Base-by-base conservation (phyloP, 805 yeast species). In the Tetrapisispora arboricola region DNA sequence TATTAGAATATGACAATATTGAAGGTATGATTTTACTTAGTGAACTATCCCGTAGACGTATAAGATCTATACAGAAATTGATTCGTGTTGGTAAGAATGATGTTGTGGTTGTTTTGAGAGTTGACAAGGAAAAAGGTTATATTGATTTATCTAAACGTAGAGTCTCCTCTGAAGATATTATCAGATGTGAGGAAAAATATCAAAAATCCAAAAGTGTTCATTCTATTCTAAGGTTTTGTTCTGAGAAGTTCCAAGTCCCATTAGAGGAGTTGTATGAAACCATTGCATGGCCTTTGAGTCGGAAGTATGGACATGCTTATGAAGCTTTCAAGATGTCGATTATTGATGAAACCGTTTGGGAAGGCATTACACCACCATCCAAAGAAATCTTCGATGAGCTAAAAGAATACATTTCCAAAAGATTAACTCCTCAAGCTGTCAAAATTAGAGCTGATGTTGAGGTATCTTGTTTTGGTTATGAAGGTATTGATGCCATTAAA, bases 61-160 rank as follows among this genome's bases (percentile, higher is more conserved):
- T 92, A 57, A 78, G 98, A 66, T 86, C 96, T 41, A 92, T 92
- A 60, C 98, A 92, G 68, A 92, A 92, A 64, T 76, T 87, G 63
- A 88, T 92, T 65, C 83, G 97, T 70, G 97, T 92, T 49, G 98
- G 98, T 50, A 86, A 94, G 63, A 92, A 92, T 60, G 98, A 92
- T 68, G 96, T 92, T 41, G 98, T 90, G 25, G 96, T 92, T 45
- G 98, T 92, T 9, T 73, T 92, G 60, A 83, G 98, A 72, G 98
- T 92, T 45, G 98, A 92, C 68, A 88, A 88, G 65, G 98, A 92
- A 65, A 92, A 92, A 67, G 98, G 98, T 36, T 92, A 92, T 67
- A 92, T 92, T 61, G 98, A 92, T 69, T 73, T 92, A 59, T 87
- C 96, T 43, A 92, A 92, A 67, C 88, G 97, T 76, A 80, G 96